Evolutionary conservation across 352 stramenopile species (phyloP), one percentile per base, ranked within the genome.

Genomic region (Thraustotheca clavata): DNA sequence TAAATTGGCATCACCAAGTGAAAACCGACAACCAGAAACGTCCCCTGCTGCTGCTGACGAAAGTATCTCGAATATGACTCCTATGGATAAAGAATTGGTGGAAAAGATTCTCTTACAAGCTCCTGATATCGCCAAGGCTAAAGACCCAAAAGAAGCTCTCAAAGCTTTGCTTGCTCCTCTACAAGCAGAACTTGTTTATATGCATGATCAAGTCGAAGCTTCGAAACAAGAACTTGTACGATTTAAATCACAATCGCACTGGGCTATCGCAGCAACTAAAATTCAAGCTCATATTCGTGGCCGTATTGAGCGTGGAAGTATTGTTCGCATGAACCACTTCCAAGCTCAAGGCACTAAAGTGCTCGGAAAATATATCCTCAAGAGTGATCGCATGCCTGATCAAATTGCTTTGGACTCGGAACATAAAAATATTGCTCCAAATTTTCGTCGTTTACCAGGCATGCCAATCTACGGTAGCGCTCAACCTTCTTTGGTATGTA

Each of bases 291-390:
- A 88, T 2, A 76, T 89, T 20, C 69, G 80, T 4, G 83, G 80
- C 26, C 43, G 43, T 31, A 52, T 52, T 31, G 43, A 52, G 43
- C 43, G 43, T 31, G 43, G 43, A 24, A 52, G 43, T 31, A 52
- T 52, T 18, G 43, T 52, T 6, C 43, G 43, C 43, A 20, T 11
- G 14, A 52, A 52, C 43, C 52, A 29, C 6, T 61, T 61, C 32
- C 24, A 49, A 20, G 52, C 29, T 4, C 52, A 61, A 24, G 52
- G 52, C 5, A 61, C 52, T 16, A 41, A 46, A 49, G 52, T 93
- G 22, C 59, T 94, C 18, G 82, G 83, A 35, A 89, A 91, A 57
- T 94, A 91, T 48, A 81, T 94, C 55, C 76, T 94, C 54, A 94
- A 91, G 73, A 79, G 69, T 26, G 84, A 94, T 59, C 72, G 83